phyloP scores from a whole-genome alignment of 306 rosid genomes.

The Trifolium subterraneum region DNA sequence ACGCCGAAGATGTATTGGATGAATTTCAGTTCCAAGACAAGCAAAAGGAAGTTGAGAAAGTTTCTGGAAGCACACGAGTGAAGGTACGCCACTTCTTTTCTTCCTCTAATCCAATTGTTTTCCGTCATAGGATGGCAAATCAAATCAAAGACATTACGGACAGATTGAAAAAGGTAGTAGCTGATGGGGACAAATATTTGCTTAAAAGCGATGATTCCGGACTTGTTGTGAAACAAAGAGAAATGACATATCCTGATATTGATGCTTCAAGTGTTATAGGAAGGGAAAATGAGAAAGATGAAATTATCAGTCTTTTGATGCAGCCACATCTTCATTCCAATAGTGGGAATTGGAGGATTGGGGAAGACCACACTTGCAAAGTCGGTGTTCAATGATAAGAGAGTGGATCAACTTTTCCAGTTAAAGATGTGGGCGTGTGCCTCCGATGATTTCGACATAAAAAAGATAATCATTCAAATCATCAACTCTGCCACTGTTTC shows the following conservation, averaged over 20 bases:
- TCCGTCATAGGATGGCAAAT: background rate
- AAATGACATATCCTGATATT: background rate
- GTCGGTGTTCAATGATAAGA: slow-evolving; percentile 7
- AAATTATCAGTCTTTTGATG: background rate
- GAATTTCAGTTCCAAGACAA: background rate
- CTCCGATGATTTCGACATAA: background rate
- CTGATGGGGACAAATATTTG: background rate
- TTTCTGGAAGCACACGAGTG: background rate
- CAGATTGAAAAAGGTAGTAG: slow-evolving; percentile 3
- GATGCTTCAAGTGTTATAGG: background rate
- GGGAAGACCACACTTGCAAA: slow-evolving; percentile 13
- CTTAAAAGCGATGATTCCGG: background rate
- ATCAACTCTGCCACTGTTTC: background rate
- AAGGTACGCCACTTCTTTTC: slow-evolving; percentile 7
- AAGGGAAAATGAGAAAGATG: background rate
- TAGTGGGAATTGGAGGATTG: background rate
- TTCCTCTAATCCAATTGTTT: background rate
- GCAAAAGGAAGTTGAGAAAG: background rate
- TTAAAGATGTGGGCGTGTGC: background rate
- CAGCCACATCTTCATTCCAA: background rate
- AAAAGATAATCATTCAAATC: background rate
- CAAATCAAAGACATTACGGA: background rate
- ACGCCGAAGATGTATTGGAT: background rate
- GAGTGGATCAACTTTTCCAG: background rate
- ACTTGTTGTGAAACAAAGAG: background rate